phyloP scores from a whole-genome alignment of 2,329 filamentous ascomycete species.

The Fusarium hainanense region DNA sequence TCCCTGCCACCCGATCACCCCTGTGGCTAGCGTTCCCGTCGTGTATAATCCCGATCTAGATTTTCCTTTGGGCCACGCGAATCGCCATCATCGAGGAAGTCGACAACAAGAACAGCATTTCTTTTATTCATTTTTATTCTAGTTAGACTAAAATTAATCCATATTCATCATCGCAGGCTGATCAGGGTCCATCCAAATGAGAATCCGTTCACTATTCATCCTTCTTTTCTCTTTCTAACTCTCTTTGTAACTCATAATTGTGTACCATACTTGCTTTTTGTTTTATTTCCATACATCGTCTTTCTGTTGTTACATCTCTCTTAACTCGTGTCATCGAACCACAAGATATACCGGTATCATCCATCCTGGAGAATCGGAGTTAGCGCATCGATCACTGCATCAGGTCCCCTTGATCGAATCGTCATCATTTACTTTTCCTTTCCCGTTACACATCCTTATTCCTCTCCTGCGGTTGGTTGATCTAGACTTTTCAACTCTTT shows the following conservation, averaged over 20 bases:
- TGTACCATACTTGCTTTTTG: not conserved
- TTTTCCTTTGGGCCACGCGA: too few species aligned
- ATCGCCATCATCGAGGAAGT: too few species aligned
- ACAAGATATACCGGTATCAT: conserved; percentile 2
- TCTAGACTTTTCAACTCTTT: not conserved
- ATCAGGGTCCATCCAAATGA: too few species aligned
- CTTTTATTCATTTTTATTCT: not conserved
- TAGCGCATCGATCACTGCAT: conserved; percentile 22
- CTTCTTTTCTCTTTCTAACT: too few species aligned
- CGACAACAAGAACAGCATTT: not conserved
- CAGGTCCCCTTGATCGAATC: conserved; percentile 26
- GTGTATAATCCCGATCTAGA: too few species aligned
- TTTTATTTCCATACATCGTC: not conserved
- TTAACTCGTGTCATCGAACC: not conserved
- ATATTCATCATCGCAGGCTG: too few species aligned
- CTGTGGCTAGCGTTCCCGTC: not conserved
- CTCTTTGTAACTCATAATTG: too few species aligned
- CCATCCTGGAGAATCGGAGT: conserved; percentile 13
- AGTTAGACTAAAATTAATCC: too few species aligned
- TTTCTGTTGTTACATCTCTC: not conserved
- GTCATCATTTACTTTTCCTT: conserved; percentile 1
- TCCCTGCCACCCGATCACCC: not conserved
- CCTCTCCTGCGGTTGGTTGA: conserved; percentile 3
- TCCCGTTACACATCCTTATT: not conserved
- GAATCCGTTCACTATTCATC: too few species aligned